These are phyloP conservation scores for Leccinum olivaceopallidum DNA, from an alignment of 768 basidiomycete species.

Conservation along the genomic window DNA sequence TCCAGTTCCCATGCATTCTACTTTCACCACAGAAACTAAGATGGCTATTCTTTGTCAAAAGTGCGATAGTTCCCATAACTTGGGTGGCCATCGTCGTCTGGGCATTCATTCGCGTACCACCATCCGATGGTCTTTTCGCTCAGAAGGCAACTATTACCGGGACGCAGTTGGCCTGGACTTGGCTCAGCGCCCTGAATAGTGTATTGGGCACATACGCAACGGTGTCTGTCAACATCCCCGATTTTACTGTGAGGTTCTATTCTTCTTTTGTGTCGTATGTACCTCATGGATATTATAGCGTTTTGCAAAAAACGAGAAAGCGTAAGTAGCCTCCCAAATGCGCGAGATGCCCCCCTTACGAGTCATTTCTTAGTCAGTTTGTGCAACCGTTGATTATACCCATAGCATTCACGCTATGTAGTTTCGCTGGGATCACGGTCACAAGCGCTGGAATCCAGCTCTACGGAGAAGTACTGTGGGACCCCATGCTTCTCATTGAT, in stretches of 20 bases:
- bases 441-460: constrained; percentile 73
- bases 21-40: constrained; percentile 78
- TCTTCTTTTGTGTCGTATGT: not conserved
- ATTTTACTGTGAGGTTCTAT: constrained; percentile 58
- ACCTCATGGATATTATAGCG: constrained; percentile 41
- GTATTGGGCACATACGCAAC: constrained; percentile 75
- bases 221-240: constrained; percentile 78
- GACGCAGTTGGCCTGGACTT: constrained; percentile 65
- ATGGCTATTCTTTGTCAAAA: constrained; percentile 75
- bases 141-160: constrained; percentile 56
- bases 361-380: constrained; percentile 50
- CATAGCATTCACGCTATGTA: constrained; percentile 71
- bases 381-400: constrained; percentile 79
- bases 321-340: constrained; percentile 39
- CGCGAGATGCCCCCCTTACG: not conserved
- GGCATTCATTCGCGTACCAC: constrained; percentile 69
- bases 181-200: constrained; percentile 76
- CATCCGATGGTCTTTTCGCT: constrained; percentile 56
- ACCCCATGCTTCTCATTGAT: constrained; percentile 74
- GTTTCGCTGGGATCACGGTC: constrained; percentile 79
- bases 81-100: constrained; percentile 77
- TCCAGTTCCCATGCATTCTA: constrained; percentile 75
- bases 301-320: constrained; percentile 69
- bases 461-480: constrained; percentile 72
- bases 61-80: constrained; percentile 59